Conservation (phyloP, 257 asterid species). For the Petunia axillaris region DNA sequence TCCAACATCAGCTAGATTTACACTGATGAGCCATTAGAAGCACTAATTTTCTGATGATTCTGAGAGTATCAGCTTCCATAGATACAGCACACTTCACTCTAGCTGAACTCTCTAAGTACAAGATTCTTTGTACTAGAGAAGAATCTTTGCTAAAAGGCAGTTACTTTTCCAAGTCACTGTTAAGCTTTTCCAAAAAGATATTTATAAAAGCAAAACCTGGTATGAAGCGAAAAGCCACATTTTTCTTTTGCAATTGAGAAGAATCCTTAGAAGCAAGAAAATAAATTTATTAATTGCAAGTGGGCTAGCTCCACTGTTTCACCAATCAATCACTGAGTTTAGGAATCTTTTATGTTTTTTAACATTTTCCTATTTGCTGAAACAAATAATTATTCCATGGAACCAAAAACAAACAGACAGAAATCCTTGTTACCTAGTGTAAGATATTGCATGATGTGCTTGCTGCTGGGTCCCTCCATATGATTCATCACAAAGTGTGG, state of each 20-base stretch:
- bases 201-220: conserved; percentile 11
- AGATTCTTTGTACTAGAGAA: conserved; percentile 22
- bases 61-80: not conserved
- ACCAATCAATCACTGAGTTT: conserved; percentile 30
- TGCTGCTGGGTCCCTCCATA: conserved; percentile 23
- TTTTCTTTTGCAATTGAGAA: conserved; percentile 13
- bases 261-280: not conserved
- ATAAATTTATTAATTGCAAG: not conserved
- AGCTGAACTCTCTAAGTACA: conserved; percentile 6
- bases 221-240: not conserved
- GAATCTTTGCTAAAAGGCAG: conserved; percentile 13
- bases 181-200: not conserved
- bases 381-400: conserved; percentile 1
- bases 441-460: conserved; percentile 3
- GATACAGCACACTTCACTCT: not conserved
- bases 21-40: conserved; percentile 6
- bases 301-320: conserved; percentile 12
- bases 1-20: conserved; percentile 3
- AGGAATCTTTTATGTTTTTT: conserved; percentile 22
- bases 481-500: not conserved
- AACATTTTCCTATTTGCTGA: conserved; percentile 26
- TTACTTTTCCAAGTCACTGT: conserved; percentile 16
- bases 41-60: conserved; percentile 15
- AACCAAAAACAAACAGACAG: conserved; percentile 35
- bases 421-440: conserved; percentile 27